These are phyloP conservation scores for Tolypocladium sp. DNA, from an alignment of 2,329 filamentous ascomycete species.

Conservation along the genomic window DNA sequence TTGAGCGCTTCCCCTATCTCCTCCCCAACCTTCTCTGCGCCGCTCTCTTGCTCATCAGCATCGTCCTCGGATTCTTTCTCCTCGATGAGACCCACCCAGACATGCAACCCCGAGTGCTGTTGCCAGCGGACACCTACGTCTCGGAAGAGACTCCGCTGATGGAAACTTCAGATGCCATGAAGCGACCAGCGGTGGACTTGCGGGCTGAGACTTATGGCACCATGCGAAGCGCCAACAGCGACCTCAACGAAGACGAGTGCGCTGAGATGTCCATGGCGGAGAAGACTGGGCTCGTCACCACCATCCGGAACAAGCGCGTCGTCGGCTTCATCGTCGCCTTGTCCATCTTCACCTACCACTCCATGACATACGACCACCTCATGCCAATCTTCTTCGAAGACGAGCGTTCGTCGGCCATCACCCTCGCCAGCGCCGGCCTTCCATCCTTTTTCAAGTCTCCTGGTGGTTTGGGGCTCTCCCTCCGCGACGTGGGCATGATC, in stretches of 20 bases:
- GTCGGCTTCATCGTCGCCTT: constrained; percentile 71
- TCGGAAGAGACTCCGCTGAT: constrained; percentile 67
- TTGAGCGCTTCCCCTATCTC: constrained; percentile 74
- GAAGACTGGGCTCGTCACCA: constrained; percentile 22
- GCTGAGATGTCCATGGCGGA: constrained; percentile 18
- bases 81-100: constrained; percentile 86
- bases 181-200: constrained; percentile 63
- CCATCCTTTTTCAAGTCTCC: constrained; percentile 44
- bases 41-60: constrained; percentile 64
- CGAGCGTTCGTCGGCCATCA: constrained; percentile 37
- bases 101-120: constrained; percentile 48
- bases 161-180: constrained; percentile 63
- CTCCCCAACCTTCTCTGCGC: constrained; percentile 85
- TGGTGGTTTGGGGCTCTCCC: constrained; percentile 53
- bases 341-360: constrained; percentile 88
- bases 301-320: constrained; percentile 51
- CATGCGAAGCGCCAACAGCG: constrained; percentile 39
- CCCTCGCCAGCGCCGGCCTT: constrained; percentile 18
- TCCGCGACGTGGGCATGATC: constrained; percentile 53
- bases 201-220: constrained; percentile 75
- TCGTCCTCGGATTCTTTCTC: constrained; percentile 69
- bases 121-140: constrained; percentile 39
- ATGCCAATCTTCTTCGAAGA: constrained; percentile 92
- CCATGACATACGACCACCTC: constrained; percentile 89
- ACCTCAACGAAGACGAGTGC: constrained; percentile 32